phyloP scores from a whole-genome alignment of 805 yeast species.

The Starmera dryadoides region DNA sequence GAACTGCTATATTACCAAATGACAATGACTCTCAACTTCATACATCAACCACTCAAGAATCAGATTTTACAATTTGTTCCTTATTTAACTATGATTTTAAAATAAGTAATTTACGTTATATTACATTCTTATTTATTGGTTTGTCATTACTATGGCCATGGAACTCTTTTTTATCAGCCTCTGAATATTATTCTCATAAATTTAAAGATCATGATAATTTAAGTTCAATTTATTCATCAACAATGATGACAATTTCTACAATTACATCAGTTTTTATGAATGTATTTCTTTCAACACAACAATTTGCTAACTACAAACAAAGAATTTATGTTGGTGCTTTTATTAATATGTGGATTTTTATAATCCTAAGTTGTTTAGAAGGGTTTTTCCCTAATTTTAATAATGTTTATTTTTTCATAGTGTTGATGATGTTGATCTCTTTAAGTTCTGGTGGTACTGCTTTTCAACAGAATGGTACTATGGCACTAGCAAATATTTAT shows the following conservation, averaged over 20 bases:
- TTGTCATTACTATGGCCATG: conserved; percentile 91
- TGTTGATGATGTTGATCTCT: conserved; percentile 57
- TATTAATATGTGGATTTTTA: conserved; percentile 52
- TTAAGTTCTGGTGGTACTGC: conserved; percentile 71
- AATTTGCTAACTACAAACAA: conserved; percentile 46
- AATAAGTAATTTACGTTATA: conserved; percentile 27
- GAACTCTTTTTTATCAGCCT: conserved; percentile 85
- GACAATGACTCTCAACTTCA: too few species aligned
- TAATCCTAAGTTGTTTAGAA: conserved; percentile 17
- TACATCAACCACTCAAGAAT: not conserved
- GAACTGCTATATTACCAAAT: too few species aligned
- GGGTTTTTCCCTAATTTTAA: conserved; percentile 13
- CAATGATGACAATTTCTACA: conserved; percentile 86
- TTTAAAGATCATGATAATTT: conserved; percentile 44
- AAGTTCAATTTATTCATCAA: conserved; percentile 59
- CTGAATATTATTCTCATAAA: conserved; percentile 60
- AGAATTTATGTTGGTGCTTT: conserved; percentile 57
- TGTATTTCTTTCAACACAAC: conserved; percentile 57
- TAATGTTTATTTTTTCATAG: conserved; percentile 27
- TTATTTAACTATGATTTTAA: conserved; percentile 4
- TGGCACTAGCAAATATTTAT: conserved; percentile 76
- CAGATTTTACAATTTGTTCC: conserved; percentile 2
- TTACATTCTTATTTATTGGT: conserved; percentile 63
- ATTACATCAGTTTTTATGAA: conserved; percentile 55
- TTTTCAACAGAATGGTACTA: conserved; percentile 79